Evolutionary conservation across 169 alveolate species (phyloP).

Genomic region (Hepatocystis sp.): DNA sequence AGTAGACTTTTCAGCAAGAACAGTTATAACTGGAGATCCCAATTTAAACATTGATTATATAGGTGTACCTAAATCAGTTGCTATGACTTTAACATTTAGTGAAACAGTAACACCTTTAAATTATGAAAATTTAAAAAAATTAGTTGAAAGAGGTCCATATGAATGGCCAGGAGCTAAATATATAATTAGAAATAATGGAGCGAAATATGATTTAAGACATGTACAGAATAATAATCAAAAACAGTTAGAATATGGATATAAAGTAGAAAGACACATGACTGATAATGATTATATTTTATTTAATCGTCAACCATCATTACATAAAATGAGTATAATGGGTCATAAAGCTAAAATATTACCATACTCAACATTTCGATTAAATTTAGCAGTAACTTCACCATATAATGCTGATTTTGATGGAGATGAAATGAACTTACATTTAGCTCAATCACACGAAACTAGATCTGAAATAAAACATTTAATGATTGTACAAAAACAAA

Average conservation of each 20-base stretch:
- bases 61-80: conserved; percentile 99
- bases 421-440: conserved; percentile 99
- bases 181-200: conserved; percentile 96
- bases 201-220: conserved; percentile 91
- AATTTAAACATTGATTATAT: conserved; percentile 95
- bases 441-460: conserved; percentile 99
- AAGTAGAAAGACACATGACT: conserved; percentile 99
- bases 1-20: conserved; percentile 99
- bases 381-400: conserved; percentile 99
- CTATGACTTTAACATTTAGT: conserved; percentile 98
- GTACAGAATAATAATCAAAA: conserved; percentile 90
- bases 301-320: conserved; percentile 99
- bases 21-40: conserved; percentile 99
- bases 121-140: conserved; percentile 91
- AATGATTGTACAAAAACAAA: conserved; percentile 99
- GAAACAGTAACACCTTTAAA: conserved; percentile 99
- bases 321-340: conserved; percentile 99
- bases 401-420: conserved; percentile 99
- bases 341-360: conserved; percentile 98
- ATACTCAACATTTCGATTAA: conserved; percentile 98
- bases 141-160: conserved; percentile 97
- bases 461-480: conserved; percentile 98
- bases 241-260: conserved; percentile 95
- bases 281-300: conserved; percentile 99
- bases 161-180: conserved; percentile 99